Base-by-base conservation (phyloP, 108 stramenopile species). In the Fragilariopsis cylindrus region DNA sequence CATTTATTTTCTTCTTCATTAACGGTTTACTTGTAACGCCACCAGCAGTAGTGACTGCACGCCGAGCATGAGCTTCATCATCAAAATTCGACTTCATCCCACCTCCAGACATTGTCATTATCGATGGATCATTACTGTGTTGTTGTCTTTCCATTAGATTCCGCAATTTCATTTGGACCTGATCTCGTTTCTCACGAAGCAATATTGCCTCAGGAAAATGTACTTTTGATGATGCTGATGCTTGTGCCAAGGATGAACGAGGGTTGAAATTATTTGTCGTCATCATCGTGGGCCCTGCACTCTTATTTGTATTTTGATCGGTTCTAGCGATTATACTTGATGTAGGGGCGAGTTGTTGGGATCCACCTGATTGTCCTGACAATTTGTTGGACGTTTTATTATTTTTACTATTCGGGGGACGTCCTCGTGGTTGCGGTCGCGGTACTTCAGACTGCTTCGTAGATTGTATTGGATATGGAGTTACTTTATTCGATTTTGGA, bases 141-240 rank as follows among this genome's bases (percentile, higher is more conserved):
- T 73, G 54, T 41, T 58, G 75, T 11, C 45, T 12, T 41, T 74
- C 62, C 67, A 74, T 7, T 0, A 78, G 42, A 2, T 41, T 11
- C 15, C 48, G 15, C 3, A 86, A 60, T 46, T 78, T 75, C 5
- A 43, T 18, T 57, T 74, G 47, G 30, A 86, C 62, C 46, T 39
- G 12, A 41, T 83, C 74, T 47, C 82, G 44, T 67, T 71, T 66
- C 68, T 83, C 77, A 30, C 85, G 79, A 8, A 86, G 75, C 11
- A 70, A 30, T 5, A 79, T 69, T 3, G 82, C 82, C 67, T 86
- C 77, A 4, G 85, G 76, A 70, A 73, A 78, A 40, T 77, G 19
- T 3, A 79, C 80, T 45, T 60, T 57, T n/a, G 81, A 75, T 46
- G 70, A n/a, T 72, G 49, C 40, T 53, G 48, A 46, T 76, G 71